Base-by-base conservation (phyloP, 1,284 basidiomycete genomes). In the Athelia psychrophila region DNA sequence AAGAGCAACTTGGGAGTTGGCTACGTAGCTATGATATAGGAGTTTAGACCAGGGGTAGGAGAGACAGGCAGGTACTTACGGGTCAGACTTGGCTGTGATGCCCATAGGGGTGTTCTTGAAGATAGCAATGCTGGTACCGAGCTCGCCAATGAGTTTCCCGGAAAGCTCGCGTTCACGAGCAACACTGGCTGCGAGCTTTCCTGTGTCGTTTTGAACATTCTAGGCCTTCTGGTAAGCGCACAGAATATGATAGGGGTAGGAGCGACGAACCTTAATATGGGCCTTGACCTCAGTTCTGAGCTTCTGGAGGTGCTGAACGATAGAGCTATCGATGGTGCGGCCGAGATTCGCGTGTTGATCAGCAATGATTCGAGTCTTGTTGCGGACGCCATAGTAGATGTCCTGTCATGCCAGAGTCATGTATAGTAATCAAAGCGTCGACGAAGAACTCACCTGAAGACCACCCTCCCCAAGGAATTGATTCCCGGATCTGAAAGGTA, bases 201-300 rank as follows among this genome's bases (percentile, higher is more conserved):
- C 95, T 0, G 95, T 98, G 68, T 98, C 95, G 62, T 95, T 96
- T 80, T 97, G 94, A n/a, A 98, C 87, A 64, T 98, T 98, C 91
- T 90, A 52, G n/a, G 15, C 3, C 27, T 20, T 10, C 19, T 12
- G 47, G 51, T 19, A n/a, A 27, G 48, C 19, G n/a, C n/a, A n/a
- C n/a, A n/a, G n/a, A n/a, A n/a, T n/a, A 24, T 23, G 32, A 30
- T 35, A 18, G 16, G 27, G 24, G 38, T n/a, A 57, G 60, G 57
- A 20, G 56, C 32, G 63, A 71, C 73, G 54, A 56, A 84, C 88
- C 79, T 93, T 95, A 68, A 96, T 90, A 74, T 99, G 96, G 2
- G 95, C 95, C 75, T 98, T 98, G 73, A 99, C 95, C 73, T 99
- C 96, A 13, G 85, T 78, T 44, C 91, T 79, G 24, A 99, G 81